Evolutionary conservation across 1,139 yeast genomes (phyloP), one percentile per base, ranked within the genome.

Genomic region (Spathaspora sp.): DNA sequence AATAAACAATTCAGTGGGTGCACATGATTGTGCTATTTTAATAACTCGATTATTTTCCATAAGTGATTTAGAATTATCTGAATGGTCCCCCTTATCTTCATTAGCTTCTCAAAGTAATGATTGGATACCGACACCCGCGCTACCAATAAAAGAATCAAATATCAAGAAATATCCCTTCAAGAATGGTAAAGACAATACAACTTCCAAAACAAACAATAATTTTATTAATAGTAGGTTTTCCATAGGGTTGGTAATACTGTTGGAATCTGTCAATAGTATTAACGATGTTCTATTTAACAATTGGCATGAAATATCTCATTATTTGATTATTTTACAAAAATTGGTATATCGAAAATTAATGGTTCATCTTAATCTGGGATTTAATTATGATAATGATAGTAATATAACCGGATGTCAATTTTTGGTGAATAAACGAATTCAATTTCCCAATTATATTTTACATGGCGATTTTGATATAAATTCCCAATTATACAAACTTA

Each of bases 261-360:
- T 78, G 8, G 73, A 71, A 8, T 57, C 66, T 6, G 43, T 61
- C 4, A 56, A 59, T 24, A 63, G 65, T 27, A 51, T 76, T 7
- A 63, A 67, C 38, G 81, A 76, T 43, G 67, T 73, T 5, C 57
- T 80, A 4, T 65, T 76, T 34, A 71, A 71, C 49, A 75, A 76
- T 52, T 80, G 84, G 84, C 65, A 66, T 18, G 80, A 74, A 45
- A 65, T 78, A 13, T 63, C 76, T 8, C 74, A 67, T 48, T 74
- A 63, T 43, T 53, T 78, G 39, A 60, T 72, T 2, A 50, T 65
- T 2, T 57, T 77, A 16, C 82, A 78, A 54, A 65, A 64, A 42
- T 44, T 64, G 7, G 64, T 77, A 8, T 59, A 64, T 24, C 64
- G 70, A 44, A 75, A 72, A 49, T 57, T 78, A 38, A 56, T 70